Conservation (phyloP, 2,329 filamentous ascomycete species). For the Dactylellina parvicollis region DNA sequence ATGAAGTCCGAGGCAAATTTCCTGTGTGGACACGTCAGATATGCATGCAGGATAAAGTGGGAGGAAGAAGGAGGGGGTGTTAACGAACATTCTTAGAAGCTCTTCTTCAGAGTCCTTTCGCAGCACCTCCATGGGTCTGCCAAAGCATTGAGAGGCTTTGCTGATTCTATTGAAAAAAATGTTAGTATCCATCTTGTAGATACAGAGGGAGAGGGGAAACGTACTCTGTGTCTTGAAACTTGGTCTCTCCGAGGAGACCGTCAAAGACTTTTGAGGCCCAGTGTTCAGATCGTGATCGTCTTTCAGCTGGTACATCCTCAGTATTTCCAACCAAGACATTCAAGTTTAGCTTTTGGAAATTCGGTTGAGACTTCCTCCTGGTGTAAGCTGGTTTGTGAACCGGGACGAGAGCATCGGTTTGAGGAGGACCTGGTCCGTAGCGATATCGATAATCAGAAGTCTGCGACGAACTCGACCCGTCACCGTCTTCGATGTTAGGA, state of each 20-base stretch:
- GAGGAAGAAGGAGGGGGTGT: neutral
- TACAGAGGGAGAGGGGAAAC: conserved; percentile 4
- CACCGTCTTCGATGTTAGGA: conserved; percentile 37
- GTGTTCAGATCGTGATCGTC: conserved; percentile 35
- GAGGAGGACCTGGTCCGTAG: conserved; percentile 17
- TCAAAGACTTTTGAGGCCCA: conserved; percentile 51
- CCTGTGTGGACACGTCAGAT: conserved; percentile 54
- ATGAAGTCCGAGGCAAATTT: conserved; percentile 58
- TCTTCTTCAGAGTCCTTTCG: conserved; percentile 57
- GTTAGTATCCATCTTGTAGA: conserved; percentile 21
- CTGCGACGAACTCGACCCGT: conserved; percentile 52
- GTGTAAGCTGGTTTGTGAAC: conserved; percentile 39
- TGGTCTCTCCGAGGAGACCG: conserved; percentile 38
- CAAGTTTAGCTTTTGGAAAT: conserved; percentile 52
- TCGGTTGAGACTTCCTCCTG: conserved; percentile 47
- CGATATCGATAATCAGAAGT: conserved; percentile 48
- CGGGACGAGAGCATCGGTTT: conserved; percentile 39
- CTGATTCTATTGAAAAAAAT: conserved; percentile 36
- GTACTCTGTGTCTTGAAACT: conserved; percentile 46
- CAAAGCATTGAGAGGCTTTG: conserved; percentile 57
- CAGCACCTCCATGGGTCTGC: conserved; percentile 57
- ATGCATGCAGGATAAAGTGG: conserved; percentile 21
- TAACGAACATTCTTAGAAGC: conserved; percentile 57
- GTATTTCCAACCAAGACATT: conserved; percentile 43
- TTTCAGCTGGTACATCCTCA: conserved; percentile 23